phyloP scores from a whole-genome alignment of 169 alveolate genomes.

The Miamiensis avidus region DNA sequence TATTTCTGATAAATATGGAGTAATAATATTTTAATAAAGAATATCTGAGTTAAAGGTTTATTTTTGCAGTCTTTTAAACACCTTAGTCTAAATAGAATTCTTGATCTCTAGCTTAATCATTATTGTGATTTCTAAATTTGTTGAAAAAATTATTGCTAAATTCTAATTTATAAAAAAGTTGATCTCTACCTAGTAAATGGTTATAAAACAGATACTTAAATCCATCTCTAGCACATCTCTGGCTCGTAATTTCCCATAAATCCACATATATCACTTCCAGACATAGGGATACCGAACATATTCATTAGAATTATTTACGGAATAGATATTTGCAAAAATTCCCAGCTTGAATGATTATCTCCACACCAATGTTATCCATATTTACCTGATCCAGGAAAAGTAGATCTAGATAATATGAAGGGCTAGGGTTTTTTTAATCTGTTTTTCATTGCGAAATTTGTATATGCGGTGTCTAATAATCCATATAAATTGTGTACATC shows the following conservation, averaged over 20 bases:
- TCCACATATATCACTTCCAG: constrained; percentile 85
- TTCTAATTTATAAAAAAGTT: no score
- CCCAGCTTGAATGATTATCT: constrained; percentile 67
- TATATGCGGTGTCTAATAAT: constrained; percentile 50
- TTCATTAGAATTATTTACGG: constrained; percentile 52
- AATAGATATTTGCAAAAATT: constrained; percentile 52
- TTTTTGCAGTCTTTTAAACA: constrained; percentile 24
- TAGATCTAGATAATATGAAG: constrained; percentile 62
- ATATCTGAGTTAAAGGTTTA: constrained; percentile 36
- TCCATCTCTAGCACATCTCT: constrained; percentile 81
- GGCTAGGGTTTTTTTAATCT: constrained; percentile 38
- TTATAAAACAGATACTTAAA: constrained; percentile 63
- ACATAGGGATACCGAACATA: constrained; percentile 77
- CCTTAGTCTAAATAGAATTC: constrained; percentile 36
- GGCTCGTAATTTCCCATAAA: constrained; percentile 58
- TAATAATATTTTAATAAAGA: constrained; percentile 40
- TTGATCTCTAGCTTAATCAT: constrained; percentile 18
- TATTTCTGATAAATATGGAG: constrained; percentile 26
- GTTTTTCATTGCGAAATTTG: constrained; percentile 45
- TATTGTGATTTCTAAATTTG: constrained; percentile 50
- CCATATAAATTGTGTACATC: constrained; percentile 72
- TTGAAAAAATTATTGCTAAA: background rate
- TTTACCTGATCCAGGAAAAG: constrained; percentile 64
- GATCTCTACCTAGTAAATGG: constrained; percentile 65
- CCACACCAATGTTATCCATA: constrained; percentile 78